Percentiles rank a stretch among this genome's conserved stretches.
These are phyloP conservation scores for Colletotrichum filicis DNA, from an alignment of 2,329 filamentous ascomycete species.

Conservation along the genomic window DNA sequence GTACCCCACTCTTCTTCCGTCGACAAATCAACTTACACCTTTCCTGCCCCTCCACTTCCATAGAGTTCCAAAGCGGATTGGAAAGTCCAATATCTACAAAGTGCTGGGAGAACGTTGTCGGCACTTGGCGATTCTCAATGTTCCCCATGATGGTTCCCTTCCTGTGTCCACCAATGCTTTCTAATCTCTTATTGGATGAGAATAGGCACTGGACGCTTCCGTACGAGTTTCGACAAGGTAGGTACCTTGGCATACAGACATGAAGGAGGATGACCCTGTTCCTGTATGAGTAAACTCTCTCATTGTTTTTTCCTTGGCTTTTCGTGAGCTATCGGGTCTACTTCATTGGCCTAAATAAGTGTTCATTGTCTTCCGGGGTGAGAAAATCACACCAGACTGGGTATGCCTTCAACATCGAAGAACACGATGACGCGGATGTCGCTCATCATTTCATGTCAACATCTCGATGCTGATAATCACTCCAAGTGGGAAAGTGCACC, in stretches of 20 bases:
- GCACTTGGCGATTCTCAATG: no score
- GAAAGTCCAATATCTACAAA: neutral
- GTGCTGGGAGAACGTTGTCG: no score
- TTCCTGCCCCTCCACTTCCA: neutral
- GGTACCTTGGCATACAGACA: neutral
- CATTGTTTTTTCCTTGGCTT: no score
- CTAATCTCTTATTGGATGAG: no score
- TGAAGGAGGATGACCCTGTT: neutral
- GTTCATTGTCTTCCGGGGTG: no score
- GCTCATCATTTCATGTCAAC: neutral
- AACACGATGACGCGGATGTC: neutral
- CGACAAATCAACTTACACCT: conserved; percentile 19
- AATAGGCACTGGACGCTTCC: no score
- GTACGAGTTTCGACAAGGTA: neutral
- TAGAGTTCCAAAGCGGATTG: neutral
- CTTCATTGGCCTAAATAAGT: no score
- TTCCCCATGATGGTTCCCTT: neutral
- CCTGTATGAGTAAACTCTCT: neutral
- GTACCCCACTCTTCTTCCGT: neutral
- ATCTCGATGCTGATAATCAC: neutral
- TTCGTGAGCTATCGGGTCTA: neutral
- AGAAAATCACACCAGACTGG: neutral
- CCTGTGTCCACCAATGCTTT: no score
- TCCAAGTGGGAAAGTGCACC: no score
- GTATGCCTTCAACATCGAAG: neutral